Conservation (phyloP, 306 rosid species). For the Pterocarpus santalinus region DNA sequence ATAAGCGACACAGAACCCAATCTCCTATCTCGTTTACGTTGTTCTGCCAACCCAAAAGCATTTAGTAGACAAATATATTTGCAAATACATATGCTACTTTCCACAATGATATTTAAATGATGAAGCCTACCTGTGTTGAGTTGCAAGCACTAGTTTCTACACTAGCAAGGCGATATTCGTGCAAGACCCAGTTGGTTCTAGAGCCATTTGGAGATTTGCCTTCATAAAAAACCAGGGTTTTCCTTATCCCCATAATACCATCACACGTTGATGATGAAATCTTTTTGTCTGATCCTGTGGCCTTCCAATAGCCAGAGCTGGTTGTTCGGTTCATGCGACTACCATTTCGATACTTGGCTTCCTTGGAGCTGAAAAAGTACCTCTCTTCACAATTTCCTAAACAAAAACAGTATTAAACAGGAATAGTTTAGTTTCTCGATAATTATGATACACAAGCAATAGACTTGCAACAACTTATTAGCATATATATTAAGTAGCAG, state of each 20-base stretch:
- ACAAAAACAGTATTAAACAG: neutral
- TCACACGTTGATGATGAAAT: conserved; percentile 56
- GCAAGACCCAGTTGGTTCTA: conserved; percentile 82
- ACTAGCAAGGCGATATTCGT: conserved; percentile 75
- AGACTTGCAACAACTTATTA: neutral
- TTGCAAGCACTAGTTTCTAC: conserved; percentile 28
- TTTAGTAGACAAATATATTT: neutral
- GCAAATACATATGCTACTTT: too few species aligned
- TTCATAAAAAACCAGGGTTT: conserved; percentile 69
- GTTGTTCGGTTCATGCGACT: conserved; percentile 71
- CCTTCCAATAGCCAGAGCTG: conserved; percentile 89
- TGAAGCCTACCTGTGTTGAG: conserved; percentile 48
- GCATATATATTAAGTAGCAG: neutral
- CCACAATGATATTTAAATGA: too few species aligned
- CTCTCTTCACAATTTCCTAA: conserved; percentile 71
- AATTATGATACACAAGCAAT: neutral
- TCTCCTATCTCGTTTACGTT: conserved; percentile 58
- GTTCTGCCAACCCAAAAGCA: conserved; percentile 50
- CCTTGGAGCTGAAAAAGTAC: conserved; percentile 77
- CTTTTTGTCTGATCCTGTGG: conserved; percentile 76
- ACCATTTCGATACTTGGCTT: conserved; percentile 66
- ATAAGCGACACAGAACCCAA: conserved; percentile 84
- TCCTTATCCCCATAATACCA: conserved; percentile 65
- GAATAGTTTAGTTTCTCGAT: too few species aligned
- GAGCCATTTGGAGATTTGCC: conserved; percentile 67